phyloP scores from a whole-genome alignment of 2,329 filamentous ascomycete species.

The Sporothrix euskadiensis region DNA sequence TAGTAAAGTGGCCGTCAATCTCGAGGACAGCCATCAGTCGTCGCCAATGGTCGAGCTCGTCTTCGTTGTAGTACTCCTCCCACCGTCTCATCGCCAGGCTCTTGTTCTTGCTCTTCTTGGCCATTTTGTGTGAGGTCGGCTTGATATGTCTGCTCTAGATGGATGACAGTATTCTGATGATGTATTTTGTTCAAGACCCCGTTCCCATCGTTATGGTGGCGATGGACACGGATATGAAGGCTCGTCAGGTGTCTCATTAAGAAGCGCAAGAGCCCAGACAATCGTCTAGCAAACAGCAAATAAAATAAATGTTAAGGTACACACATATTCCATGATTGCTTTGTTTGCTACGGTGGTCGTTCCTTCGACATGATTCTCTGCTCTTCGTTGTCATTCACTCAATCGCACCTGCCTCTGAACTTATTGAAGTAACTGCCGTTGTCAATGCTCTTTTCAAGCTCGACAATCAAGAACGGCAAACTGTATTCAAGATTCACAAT shows the following conservation, averaged over 20 bases:
- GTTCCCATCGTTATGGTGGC: no score
- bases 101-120: constrained; percentile 1
- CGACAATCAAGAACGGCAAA: not conserved
- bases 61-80: constrained; percentile 39
- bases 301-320: not conserved
- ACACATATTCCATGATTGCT: not conserved
- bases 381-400: not conserved
- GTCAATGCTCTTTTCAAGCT: not conserved
- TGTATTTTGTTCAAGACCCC: no score
- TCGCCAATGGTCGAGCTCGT: constrained; percentile 47
- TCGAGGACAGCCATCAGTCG: constrained; percentile 48
- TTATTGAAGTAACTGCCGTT: not conserved
- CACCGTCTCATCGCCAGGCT: constrained; percentile 30
- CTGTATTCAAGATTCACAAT: no score
- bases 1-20: constrained; percentile 42
- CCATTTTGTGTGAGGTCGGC: not conserved
- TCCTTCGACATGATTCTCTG: not conserved
- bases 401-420: not conserved
- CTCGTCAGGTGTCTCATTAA: not conserved
- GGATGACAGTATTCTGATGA: no score
- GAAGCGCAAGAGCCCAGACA: not conserved
- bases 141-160: not conserved
- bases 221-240: not conserved
- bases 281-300: not conserved
- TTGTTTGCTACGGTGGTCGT: not conserved